Percentiles rank a stretch among this genome's conserved stretches.
phyloP scores from a whole-genome alignment of 164 flowering plant species.

The Cinnamomum chago region DNA sequence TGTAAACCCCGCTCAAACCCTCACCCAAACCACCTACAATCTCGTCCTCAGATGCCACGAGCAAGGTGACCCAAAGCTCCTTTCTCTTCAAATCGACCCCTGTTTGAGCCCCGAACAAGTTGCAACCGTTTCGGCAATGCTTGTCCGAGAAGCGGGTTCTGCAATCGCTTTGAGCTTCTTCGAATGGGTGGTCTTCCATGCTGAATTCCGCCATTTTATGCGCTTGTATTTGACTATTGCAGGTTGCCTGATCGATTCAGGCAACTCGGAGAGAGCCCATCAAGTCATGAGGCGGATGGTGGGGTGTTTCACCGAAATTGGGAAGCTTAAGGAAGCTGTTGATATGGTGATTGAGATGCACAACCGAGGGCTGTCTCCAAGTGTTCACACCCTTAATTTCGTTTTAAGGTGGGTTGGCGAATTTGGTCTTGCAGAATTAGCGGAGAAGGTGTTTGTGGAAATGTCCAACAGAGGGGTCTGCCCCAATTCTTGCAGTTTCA shows the following conservation, averaged over 20 bases:
- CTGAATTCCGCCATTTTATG: constrained; percentile 59
- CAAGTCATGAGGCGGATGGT: constrained; percentile 71
- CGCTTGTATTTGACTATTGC: constrained; percentile 70
- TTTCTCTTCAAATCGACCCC: constrained; percentile 28
- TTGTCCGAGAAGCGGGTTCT: constrained; percentile 66
- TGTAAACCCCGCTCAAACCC: too few relatives aligned
- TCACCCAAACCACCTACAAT: not conserved
- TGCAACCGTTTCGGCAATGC: constrained; percentile 60
- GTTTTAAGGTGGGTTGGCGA: constrained; percentile 34
- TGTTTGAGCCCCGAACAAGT: constrained; percentile 68
- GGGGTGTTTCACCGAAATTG: constrained; percentile 51
- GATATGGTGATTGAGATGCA: constrained; percentile 71
- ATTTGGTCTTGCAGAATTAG: constrained; percentile 44
- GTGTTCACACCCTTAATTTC: constrained; percentile 44
- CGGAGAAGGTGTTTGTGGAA: constrained; percentile 75
- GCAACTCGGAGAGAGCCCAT: constrained; percentile 59
- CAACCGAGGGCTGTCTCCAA: constrained; percentile 52
- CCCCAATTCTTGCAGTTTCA: constrained; percentile 53
- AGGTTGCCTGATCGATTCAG: constrained; percentile 45
- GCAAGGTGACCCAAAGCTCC: constrained; percentile 25
- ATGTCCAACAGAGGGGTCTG: constrained; percentile 65
- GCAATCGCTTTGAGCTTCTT: constrained; percentile 77
- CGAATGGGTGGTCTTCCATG: constrained; percentile 56
- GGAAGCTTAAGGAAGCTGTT: constrained; percentile 64
- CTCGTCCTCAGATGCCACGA: constrained; percentile 4